Base-by-base conservation (phyloP, 352 stramenopile genomes). In the Globisporangium spinosum region DNA sequence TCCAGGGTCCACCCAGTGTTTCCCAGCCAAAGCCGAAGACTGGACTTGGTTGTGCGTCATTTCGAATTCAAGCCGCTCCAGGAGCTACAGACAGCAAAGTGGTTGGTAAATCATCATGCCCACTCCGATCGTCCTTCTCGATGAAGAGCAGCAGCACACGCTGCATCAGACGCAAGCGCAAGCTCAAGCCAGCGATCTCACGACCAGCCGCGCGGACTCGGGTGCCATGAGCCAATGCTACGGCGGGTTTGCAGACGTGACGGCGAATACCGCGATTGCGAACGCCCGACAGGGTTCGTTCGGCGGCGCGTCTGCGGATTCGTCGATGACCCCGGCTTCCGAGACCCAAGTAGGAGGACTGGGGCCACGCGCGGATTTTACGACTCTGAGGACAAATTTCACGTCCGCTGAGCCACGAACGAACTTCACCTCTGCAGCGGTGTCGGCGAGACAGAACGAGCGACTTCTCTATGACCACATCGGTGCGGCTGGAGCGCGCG, bases 101-200 rank as follows among this genome's bases (percentile, higher is more conserved):
- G 12, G 38, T 45, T 17, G 38, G 0, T 15, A 45, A 45, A 15
- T 45, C 38, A 45, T 45, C 38, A 45, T 45, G 38, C 38, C 38
- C 38, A 45, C 38, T 45, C 38, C 38, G 10, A 45, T 45, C 12
- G 38, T 45, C 38, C 38, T 45, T 45, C 38, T 45, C 12, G 79
- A 90, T 35, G 79, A 89, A 22, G 74, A 90, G 29, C 77, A 88
- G 76, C 77, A 87, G 73, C 79, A 71, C 23, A 62, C 67, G 62
- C 67, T 90, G 25, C 53, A 35, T 1, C 75, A 65, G 10, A n/a
- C 23, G n/a, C 38, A 45, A 13, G 38, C 38, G 10, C 38, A 45
- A 45, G 12, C 12, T 4, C 38, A 45, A 45, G 38, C 38, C 38
- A 20, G 35, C 35, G 35, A 13, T 40, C 9, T 15, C 35, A 59